Evolutionary conservation across 495 filamentous ascomycete species (phyloP).

Genomic region (Staphylotrichum longicolle): DNA sequence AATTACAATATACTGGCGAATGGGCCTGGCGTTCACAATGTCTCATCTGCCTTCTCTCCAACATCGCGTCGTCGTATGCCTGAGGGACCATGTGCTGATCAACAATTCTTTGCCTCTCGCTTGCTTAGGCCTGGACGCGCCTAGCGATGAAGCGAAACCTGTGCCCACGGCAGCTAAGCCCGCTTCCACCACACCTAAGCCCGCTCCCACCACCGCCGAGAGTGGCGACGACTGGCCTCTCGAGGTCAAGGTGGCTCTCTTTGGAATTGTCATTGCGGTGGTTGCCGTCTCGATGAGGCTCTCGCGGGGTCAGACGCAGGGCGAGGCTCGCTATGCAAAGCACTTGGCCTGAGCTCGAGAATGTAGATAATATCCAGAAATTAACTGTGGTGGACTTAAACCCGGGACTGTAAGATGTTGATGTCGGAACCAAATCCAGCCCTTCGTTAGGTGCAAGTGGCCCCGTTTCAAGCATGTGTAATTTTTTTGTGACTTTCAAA

Average conservation of each 20-base stretch:
- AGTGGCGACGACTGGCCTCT: conserved; percentile 34
- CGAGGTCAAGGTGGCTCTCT: conserved; percentile 39
- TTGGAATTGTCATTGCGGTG: conserved; percentile 38
- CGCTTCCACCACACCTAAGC: conserved; percentile 9
- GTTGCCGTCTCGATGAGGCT: conserved; percentile 37
- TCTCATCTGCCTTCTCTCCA: not conserved
- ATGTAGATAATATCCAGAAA: not conserved
- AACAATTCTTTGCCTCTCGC: conserved; percentile 7
- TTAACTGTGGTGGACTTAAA: not conserved
- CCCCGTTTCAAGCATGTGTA: conserved; percentile 24
- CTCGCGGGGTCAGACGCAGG: conserved; percentile 13
- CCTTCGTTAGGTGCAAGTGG: conserved; percentile 19
- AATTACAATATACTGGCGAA: conserved; percentile 14
- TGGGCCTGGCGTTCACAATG: not conserved
- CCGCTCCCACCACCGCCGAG: conserved; percentile 7
- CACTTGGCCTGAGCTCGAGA: conserved; percentile 2
- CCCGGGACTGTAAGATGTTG: too few relatives aligned
- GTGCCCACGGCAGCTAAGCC: conserved; percentile 12
- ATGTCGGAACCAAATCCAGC: too few relatives aligned
- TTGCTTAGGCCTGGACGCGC: conserved; percentile 17
- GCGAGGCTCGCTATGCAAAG: conserved; percentile 21
- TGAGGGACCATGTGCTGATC: conserved; percentile 20
- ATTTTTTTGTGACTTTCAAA: conserved; percentile 16
- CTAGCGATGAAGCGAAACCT: conserved; percentile 5
- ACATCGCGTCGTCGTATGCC: conserved; percentile 5